Conservation (phyloP, 164 flowering plant species). For the Berberis thunbergii region DNA sequence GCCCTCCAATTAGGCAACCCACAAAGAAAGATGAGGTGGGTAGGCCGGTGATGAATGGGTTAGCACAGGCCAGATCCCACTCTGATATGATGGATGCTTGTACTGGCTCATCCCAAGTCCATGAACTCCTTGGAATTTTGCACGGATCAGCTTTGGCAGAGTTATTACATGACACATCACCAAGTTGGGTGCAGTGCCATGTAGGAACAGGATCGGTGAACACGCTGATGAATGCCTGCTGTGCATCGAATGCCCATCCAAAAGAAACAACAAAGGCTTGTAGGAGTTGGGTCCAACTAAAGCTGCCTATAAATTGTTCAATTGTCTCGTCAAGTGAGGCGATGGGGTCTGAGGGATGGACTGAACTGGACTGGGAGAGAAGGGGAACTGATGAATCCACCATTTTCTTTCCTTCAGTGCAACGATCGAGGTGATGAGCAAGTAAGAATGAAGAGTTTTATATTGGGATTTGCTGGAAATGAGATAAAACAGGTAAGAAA, state of each 20-base stretch:
- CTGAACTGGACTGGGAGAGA: conserved; percentile 4
- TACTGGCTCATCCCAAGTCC: conserved; percentile 47
- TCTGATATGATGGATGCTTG: conserved; percentile 41
- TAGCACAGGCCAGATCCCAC: conserved; percentile 38
- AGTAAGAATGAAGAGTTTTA: no score
- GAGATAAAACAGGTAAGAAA: no score
- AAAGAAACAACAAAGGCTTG: conserved; percentile 47
- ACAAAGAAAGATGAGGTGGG: conserved; percentile 57
- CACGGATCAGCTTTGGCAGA: conserved; percentile 19
- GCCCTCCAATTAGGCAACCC: conserved; percentile 59
- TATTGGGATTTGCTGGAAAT: no score
- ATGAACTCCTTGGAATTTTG: conserved; percentile 24
- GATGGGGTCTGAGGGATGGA: neutral
- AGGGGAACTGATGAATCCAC: neutral
- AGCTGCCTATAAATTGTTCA: conserved; percentile 34
- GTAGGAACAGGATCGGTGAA: conserved; percentile 49
- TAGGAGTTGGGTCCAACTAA: conserved; percentile 39
- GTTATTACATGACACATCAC: conserved; percentile 11
- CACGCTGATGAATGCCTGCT: conserved; percentile 55
- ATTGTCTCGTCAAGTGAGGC: conserved; percentile 35
- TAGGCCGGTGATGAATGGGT: conserved; percentile 39
- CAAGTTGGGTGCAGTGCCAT: conserved; percentile 37
- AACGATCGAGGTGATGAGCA: no score
- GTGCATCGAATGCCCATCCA: conserved; percentile 56
- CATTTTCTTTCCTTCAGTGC: neutral